Evolutionary conservation across 2,329 filamentous ascomycete genomes (phyloP), one percentile per base, ranked within the genome.

Genomic region (Hymenoscyphus linearis): DNA sequence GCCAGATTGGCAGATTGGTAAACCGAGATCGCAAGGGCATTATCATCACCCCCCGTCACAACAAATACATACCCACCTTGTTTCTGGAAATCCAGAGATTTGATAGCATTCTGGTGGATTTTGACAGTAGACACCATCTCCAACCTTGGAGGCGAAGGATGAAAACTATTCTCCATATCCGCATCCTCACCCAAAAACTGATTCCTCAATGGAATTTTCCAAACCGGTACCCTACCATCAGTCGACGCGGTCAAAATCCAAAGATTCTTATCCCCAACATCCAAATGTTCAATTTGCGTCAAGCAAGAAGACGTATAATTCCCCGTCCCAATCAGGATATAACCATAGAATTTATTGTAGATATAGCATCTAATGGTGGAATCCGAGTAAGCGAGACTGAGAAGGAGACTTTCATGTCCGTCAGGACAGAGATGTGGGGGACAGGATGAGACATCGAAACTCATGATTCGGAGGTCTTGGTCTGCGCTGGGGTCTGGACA

Each of bases 11-110:
- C 1, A 3, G 52, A 47, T 10, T 40, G 67, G 31, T 80, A 67
- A 35, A 81, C 71, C 0, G 82, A 82, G 12, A 90, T 69, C 0
- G 83, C 87, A 0, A 98, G 74, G 3, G 88, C 88, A 64, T 95
- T 95, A 74, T 98, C 95, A 69, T 99, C 95, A 25, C 95, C 92
- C 27, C 90, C 91, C 0, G 91, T 92, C 4, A 90, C 73, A 18
- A 96, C 71, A 0, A 89, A 64, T 31, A 68, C 53, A 1, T 73
- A 62, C 4, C 75, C 58, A 16, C 14, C 54, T 3, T 76, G 71
- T 61, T 82, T 72, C 0, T 74, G 70, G 18, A 85, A 62, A 62
- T 82, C 81, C 2, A 89, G 75, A 22, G 79, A 77, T 73, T 96
- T 96, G 72, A 97, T 84, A 57, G 87, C 86, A 73, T 84, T 96